phyloP scores from a whole-genome alignment of 495 filamentous ascomycete genomes.

The Xylaria grammica region DNA sequence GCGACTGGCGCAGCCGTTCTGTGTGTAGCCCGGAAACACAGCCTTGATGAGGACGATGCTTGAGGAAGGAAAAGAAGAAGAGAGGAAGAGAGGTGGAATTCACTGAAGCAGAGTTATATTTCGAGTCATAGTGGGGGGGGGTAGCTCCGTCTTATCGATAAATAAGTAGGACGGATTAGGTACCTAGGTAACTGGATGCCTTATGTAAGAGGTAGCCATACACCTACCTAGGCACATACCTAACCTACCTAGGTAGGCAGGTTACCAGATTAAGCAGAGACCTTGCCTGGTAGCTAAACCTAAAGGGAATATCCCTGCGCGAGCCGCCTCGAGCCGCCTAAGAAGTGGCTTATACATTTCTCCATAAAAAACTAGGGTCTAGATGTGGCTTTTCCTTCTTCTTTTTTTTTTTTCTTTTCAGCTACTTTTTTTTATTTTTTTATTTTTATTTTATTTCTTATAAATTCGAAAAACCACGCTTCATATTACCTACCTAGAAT shows the following conservation, averaged over 20 bases:
- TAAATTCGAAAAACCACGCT: neutral
- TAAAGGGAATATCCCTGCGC: too few species aligned
- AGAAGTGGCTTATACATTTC: too few species aligned
- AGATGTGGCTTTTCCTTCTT: neutral
- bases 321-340: too few species aligned
- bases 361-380: neutral
- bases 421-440: neutral
- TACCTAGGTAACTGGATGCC: too few species aligned
- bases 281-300: too few species aligned
- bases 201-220: too few species aligned
- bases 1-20: constrained; percentile 56
- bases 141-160: constrained; percentile 37
- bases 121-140: constrained; percentile 36
- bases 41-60: constrained; percentile 95
- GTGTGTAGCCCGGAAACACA: constrained; percentile 99
- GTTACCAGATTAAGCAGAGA: too few species aligned
- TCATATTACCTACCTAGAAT: neutral
- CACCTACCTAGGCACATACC: too few species aligned
- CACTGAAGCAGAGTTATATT: constrained; percentile 22
- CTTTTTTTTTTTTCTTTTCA: neutral
- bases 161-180: neutral
- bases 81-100: constrained; percentile 25
- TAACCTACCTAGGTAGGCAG: too few species aligned
- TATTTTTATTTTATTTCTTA: neutral
- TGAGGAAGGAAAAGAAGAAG: constrained; percentile 55